A percentile compares a stretch with the other conserved stretches of the same genome.
phyloP scores from a whole-genome alignment of 176 grass and related monocot genomes.

The Puya raimondii region DNA sequence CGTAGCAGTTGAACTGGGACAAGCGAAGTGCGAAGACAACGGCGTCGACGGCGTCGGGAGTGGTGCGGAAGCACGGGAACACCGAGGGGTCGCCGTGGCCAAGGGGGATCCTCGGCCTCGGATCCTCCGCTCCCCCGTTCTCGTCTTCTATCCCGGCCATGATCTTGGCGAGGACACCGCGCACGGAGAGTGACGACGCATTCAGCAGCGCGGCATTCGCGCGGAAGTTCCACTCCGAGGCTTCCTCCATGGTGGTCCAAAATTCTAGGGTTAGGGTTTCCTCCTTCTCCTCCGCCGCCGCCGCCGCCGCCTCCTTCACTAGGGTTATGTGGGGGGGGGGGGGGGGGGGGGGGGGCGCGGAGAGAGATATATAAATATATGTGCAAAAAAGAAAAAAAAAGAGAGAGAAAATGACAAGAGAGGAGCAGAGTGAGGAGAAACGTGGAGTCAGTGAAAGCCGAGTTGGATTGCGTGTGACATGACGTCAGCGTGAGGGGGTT shows the following conservation, averaged over 20 bases:
- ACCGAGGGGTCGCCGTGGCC: constrained; percentile 51
- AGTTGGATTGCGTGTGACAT: too few species aligned
- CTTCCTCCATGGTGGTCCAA: not conserved
- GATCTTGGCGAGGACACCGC: constrained; percentile 31
- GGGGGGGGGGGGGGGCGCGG: too few species aligned
- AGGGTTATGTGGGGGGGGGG: too few species aligned
- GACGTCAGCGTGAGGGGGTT: too few species aligned
- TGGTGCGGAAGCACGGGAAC: constrained; percentile 45
- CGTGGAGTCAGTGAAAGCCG: too few species aligned
- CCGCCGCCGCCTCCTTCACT: not conserved
- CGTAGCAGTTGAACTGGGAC: constrained; percentile 31
- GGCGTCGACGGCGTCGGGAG: constrained; percentile 42
- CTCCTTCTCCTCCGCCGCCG: not conserved
- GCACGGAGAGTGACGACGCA: constrained; percentile 32
- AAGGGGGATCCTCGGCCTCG: constrained; percentile 29
- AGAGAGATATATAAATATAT: too few species aligned
- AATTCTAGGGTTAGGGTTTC: not conserved
- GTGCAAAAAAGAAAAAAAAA: too few species aligned
- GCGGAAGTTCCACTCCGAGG: constrained; percentile 33
- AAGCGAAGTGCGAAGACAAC: constrained; percentile 30
- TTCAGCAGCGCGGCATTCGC: constrained; percentile 21
- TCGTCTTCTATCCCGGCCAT: constrained; percentile 29
- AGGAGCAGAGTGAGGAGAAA: too few species aligned
- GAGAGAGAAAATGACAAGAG: too few species aligned
- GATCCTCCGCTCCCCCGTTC: not conserved